These are phyloP conservation scores for Coniferiporia sulphurascens DNA, from an alignment of 1,284 basidiomycete species.

Conservation along the genomic window DNA sequence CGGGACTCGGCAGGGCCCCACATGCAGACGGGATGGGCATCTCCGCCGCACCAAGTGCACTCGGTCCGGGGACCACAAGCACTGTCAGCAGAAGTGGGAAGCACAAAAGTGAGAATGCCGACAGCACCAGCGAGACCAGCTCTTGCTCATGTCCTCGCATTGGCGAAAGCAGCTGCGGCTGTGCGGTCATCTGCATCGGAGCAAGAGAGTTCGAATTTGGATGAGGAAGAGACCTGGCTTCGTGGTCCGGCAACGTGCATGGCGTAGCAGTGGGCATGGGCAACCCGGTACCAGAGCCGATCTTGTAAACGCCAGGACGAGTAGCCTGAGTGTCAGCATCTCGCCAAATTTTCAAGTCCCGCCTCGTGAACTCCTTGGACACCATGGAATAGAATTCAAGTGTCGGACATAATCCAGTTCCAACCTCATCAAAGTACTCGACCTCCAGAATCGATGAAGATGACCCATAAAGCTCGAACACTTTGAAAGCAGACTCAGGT, in stretches of 20 bases:
- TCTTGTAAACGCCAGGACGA: too few relatives aligned
- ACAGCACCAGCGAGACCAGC: not conserved
- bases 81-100: constrained; percentile 4
- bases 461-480: too few relatives aligned
- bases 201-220: not conserved
- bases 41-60: constrained; percentile 1
- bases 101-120: constrained; percentile 1
- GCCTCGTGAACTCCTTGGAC: too few relatives aligned
- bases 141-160: too few relatives aligned
- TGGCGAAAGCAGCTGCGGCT: not conserved
- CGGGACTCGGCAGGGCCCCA: constrained; percentile 4
- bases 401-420: too few relatives aligned
- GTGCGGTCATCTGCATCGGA: not conserved
- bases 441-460: too few relatives aligned
- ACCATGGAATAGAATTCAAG: too few relatives aligned
- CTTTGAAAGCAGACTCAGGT: too few relatives aligned
- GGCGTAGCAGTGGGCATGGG: constrained; percentile 14
- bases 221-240: too few relatives aligned
- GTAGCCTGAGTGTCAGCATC: too few relatives aligned
- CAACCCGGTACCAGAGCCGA: constrained; percentile 1
- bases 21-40: constrained; percentile 2
- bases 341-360: too few relatives aligned
- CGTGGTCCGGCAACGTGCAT: not conserved
- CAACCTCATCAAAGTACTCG: too few relatives aligned
- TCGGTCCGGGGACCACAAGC: constrained; percentile 1